Percentiles rank a stretch among this genome's conserved stretches.
These are phyloP conservation scores for Ashbya aceris DNA, from an alignment of 1,139 yeast genomes.

Conservation along the genomic window DNA sequence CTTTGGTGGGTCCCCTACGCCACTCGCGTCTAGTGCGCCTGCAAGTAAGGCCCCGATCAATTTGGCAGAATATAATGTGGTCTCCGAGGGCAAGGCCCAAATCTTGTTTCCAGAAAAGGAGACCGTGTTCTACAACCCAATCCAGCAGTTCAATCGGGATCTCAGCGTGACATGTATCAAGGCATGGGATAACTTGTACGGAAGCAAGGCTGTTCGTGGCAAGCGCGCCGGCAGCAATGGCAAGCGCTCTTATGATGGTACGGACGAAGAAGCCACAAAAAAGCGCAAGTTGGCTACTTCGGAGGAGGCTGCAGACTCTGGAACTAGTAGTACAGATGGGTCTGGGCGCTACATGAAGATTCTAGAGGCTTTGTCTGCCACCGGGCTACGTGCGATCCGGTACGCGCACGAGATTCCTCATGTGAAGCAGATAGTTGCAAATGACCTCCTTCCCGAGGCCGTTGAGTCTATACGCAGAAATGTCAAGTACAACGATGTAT, in stretches of 20 bases:
- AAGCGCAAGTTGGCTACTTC: conserved; percentile 18
- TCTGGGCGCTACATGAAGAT: conserved; percentile 47
- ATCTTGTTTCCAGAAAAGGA: conserved; percentile 66
- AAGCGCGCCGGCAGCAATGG: conserved; percentile 10
- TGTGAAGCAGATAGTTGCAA: conserved; percentile 67
- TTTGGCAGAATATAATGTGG: conserved; percentile 35
- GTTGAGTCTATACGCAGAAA: conserved; percentile 74
- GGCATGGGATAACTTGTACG: conserved; percentile 67
- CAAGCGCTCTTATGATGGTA: conserved; percentile 8
- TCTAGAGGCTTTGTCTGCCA: conserved; percentile 86
- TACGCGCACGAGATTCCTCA: conserved; percentile 84
- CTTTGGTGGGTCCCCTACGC: conserved; percentile 2
- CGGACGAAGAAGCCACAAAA: conserved; percentile 16
- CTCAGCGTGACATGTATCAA: conserved; percentile 74
- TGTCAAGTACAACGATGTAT: conserved; percentile 54
- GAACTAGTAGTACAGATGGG: conserved; percentile 8
- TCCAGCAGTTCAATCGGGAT: conserved; percentile 94
- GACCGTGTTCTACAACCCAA: conserved; percentile 88
- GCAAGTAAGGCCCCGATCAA: conserved; percentile 13
- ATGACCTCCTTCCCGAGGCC: conserved; percentile 79
- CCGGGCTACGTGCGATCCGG: conserved; percentile 88
- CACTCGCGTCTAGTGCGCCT: conserved; percentile 1
- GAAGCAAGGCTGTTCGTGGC: conserved; percentile 17
- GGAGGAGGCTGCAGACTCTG: conserved; percentile 7
- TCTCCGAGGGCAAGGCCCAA: conserved; percentile 74